These are phyloP conservation scores for Fibroporia radiculosa DNA, from an alignment of 768 basidiomycete genomes.

Conservation along the genomic window DNA sequence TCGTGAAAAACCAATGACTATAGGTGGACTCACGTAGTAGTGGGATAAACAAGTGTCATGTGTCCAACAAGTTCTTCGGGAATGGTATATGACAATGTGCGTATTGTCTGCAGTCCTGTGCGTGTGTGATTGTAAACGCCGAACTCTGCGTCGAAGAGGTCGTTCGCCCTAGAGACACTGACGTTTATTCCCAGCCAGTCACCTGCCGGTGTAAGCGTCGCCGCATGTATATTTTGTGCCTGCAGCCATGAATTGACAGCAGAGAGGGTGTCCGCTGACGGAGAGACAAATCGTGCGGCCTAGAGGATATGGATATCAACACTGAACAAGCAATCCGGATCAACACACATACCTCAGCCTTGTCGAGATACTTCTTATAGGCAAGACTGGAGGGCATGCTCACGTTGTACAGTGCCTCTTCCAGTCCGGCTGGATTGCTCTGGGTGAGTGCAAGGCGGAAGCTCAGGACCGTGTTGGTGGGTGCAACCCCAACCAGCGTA, in stretches of 20 bases:
- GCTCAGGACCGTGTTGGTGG: constrained; percentile 24
- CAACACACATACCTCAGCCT: constrained; percentile 28
- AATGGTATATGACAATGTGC: constrained; percentile 31
- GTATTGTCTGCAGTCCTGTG: constrained; percentile 22
- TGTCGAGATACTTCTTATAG: constrained; percentile 31
- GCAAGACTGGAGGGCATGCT: constrained; percentile 28
- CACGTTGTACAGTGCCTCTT: constrained; percentile 28
- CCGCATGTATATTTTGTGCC: constrained; percentile 20
- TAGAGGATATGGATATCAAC: constrained; percentile 1
- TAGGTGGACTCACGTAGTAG: constrained; percentile 15
- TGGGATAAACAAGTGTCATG: constrained; percentile 27
- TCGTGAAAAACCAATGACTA: neutral
- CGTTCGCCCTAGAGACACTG: constrained; percentile 28
- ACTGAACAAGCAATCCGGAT: neutral
- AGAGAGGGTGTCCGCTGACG: constrained; percentile 18
- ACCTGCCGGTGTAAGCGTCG: constrained; percentile 18
- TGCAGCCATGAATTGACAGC: constrained; percentile 22
- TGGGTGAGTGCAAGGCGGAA: constrained; percentile 31
- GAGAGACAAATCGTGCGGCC: constrained; percentile 21
- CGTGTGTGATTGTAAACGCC: constrained; percentile 24
- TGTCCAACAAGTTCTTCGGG: constrained; percentile 24
- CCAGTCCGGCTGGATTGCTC: constrained; percentile 28
- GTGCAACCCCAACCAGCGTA: constrained; percentile 21
- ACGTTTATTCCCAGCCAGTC: constrained; percentile 30
- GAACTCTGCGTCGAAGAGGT: constrained; percentile 29